Percentiles rank a stretch among this genome's conserved stretches.
Conservation (phyloP, 768 basidiomycete genomes). For the Psilocybe azurescens region DNA sequence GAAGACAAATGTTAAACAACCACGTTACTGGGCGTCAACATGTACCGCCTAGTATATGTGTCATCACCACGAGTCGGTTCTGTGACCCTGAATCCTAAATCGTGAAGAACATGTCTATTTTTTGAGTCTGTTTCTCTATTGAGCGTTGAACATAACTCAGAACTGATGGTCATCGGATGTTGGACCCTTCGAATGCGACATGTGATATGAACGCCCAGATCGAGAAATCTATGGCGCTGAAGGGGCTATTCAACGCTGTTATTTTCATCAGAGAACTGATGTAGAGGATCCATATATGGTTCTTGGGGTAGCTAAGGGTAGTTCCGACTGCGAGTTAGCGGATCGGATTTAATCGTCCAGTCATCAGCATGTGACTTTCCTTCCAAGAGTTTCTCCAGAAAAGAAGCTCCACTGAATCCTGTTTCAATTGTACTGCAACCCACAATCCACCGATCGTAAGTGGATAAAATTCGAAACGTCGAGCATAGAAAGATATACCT, state of each 20-base stretch:
- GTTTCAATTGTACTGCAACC: no score
- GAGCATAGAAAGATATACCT: no score
- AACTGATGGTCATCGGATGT: no score
- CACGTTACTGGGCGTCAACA: not conserved
- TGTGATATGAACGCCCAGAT: no score
- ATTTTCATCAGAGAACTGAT: not conserved
- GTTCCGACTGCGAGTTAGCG: not conserved
- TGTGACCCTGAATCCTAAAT: not conserved
- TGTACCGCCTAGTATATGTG: not conserved
- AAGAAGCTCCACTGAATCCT: not conserved
- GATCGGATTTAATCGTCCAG: not conserved
- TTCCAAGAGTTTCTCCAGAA: not conserved
- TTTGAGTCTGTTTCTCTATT: not conserved
- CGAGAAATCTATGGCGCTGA: not conserved
- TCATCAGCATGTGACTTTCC: not conserved
- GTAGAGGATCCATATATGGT: not conserved
- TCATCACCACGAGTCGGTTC: no score
- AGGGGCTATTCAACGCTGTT: not conserved
- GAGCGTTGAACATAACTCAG: no score
- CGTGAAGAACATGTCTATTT: not conserved
- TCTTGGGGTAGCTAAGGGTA: not conserved
- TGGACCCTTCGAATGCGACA: no score
- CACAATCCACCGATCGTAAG: no score
- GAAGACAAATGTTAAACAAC: not conserved
- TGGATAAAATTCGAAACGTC: no score